These are phyloP conservation scores for Backusella sp. DNA, from an alignment of 192 early-diverging fungal species.

Conservation along the genomic window DNA sequence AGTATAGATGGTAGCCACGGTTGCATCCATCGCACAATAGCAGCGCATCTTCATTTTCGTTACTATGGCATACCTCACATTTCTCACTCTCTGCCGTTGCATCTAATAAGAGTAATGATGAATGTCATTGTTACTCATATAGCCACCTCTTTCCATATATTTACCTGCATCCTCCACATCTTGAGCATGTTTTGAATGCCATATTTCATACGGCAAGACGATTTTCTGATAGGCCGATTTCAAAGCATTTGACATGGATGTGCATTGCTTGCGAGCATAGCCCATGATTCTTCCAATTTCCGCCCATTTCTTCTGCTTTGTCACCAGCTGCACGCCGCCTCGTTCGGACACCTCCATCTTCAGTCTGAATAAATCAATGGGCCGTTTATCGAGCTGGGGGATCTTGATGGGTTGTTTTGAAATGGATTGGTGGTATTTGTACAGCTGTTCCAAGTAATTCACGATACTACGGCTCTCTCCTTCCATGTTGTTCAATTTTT, in stretches of 20 bases:
- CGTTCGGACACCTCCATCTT: constrained; percentile 76
- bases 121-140: constrained; percentile 22
- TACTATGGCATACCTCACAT: constrained; percentile 47
- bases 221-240: constrained; percentile 67
- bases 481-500: constrained; percentile 90
- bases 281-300: constrained; percentile 78
- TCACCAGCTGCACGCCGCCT: constrained; percentile 77
- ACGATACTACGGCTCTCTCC: constrained; percentile 82
- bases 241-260: constrained; percentile 72
- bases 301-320: constrained; percentile 76
- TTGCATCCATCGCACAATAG: constrained; percentile 94
- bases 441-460: constrained; percentile 90
- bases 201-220: constrained; percentile 69
- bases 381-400: constrained; percentile 82
- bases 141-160: background rate
- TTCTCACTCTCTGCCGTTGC: constrained; percentile 15
- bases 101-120: background rate
- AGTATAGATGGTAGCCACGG: constrained; percentile 78
- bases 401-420: constrained; percentile 74
- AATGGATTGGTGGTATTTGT: constrained; percentile 82
- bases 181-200: constrained; percentile 50
- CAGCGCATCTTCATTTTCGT: constrained; percentile 56
- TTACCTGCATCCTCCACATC: background rate
- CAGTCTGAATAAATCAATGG: constrained; percentile 83
- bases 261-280: constrained; percentile 71